Conservation (phyloP, 2,329 filamentous ascomycete genomes). For the Exophiala xenobiotica region DNA sequence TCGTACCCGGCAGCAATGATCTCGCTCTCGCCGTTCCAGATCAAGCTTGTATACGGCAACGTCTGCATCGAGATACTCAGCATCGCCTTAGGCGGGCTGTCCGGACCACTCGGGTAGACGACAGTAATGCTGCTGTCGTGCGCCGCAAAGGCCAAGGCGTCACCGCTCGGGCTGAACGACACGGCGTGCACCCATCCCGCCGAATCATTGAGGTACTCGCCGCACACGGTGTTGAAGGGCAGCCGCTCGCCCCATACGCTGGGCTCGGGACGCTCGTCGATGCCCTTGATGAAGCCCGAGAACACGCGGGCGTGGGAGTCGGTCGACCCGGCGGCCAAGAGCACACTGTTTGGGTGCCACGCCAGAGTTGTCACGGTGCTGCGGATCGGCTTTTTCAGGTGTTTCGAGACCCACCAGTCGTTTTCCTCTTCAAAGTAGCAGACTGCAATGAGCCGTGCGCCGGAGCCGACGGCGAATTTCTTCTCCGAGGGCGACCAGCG, state of each 20-base stretch:
- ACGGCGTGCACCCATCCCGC: slow-evolving; percentile 96
- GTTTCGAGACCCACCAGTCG: slow-evolving; percentile 99
- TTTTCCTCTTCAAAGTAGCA: slow-evolving; percentile 99
- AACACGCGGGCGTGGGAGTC: slow-evolving; percentile 95
- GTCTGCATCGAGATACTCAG: slow-evolving; percentile 86
- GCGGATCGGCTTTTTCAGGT: slow-evolving; percentile 97
- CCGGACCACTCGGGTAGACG: slow-evolving; percentile 87
- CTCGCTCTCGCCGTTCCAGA: slow-evolving; percentile 89
- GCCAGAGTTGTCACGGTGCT: slow-evolving; percentile 92
- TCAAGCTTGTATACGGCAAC: slow-evolving; percentile 84
- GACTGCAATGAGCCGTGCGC: slow-evolving; percentile 89
- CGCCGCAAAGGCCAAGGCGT: slow-evolving; percentile 89
- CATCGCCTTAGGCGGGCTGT: slow-evolving; percentile 87
- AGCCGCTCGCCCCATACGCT: slow-evolving; percentile 91
- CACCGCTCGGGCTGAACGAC: slow-evolving; percentile 85
- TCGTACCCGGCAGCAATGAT: slow-evolving; percentile 86
- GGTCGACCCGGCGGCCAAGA: slow-evolving; percentile 92
- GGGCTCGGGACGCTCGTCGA: slow-evolving; percentile 80
- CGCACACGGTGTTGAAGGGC: slow-evolving; percentile 97
- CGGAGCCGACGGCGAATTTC: slow-evolving; percentile 96
- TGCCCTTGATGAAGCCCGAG: slow-evolving; percentile 92
- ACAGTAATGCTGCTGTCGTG: slow-evolving; percentile 97
- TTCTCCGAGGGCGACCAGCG: slow-evolving; percentile 95
- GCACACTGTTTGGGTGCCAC: slow-evolving; percentile 97
- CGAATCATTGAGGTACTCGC: slow-evolving; percentile 92